Base-by-base conservation (phyloP, 2,329 filamentous ascomycete species). In the Albifimbria verrucaria region DNA sequence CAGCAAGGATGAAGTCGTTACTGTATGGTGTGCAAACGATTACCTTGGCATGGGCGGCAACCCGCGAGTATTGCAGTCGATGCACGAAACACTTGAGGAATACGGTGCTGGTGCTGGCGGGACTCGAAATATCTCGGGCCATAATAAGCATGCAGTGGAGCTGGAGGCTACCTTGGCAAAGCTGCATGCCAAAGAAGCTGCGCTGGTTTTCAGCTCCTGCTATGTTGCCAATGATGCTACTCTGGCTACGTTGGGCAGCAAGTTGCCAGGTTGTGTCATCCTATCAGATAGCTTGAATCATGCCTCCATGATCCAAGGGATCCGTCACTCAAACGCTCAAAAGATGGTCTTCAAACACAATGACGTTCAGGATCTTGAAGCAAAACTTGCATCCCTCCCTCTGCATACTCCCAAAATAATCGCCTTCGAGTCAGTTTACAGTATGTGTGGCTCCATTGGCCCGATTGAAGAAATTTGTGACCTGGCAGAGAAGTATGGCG, bases 341-440 rank as follows among this genome's bases (percentile, higher is more conserved):
- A 99, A 99, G 80, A 83, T 97, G 72, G 93, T 99, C 22, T 99
- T 97, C 83, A 96, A 95, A 76, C 94, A 99, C 77, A 99, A 99
- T 65, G 92, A 99, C 65, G 74, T 97, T 18, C 85, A 81, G 43
- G 94, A 99, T 65, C 79, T 99, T 17, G 94, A 99, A 77, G 85
- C 85, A 49, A 97, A 99, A 75, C 80, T 99, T 59, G 92, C 92
- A 3, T 89, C 92, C 12, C 81, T 99, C 42, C 92, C 93, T 1
- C 75, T 89, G 1, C 82, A 94, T 55, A 83, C 90, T 32, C 94
- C 94, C 54, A 99, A 99, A 79, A 96, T 99, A 60, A 99, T 99
- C 60, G 94, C 94, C 2, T 99, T 97, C 60, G 94, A 99, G 76
- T 96, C 92, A 25, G 94, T 99, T 3, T 99, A 99, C 77, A 96